These are phyloP conservation scores for Tetrahymena malaccensis DNA, from an alignment of 73 alveolate genomes.

Conservation along the genomic window DNA sequence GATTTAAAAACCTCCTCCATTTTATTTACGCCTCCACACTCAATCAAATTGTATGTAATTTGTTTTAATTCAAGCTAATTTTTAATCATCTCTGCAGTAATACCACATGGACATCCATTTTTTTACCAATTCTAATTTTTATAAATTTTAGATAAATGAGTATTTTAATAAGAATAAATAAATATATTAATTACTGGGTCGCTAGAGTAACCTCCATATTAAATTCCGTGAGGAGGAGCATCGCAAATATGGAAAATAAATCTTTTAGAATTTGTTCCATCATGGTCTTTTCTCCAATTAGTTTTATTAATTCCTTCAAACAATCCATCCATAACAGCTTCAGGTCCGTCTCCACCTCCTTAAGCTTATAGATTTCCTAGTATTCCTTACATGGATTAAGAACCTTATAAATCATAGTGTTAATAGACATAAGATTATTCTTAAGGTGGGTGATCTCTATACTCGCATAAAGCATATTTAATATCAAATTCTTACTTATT, in stretches of 20 bases:
- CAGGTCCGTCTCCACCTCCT: slow-evolving; percentile 79
- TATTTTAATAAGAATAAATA: not conserved
- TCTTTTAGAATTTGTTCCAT: slow-evolving; percentile 36
- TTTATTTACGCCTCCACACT: not conserved
- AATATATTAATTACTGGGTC: not conserved
- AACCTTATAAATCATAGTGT: slow-evolving; percentile 52
- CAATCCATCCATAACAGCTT: slow-evolving; percentile 74
- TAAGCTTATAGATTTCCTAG: slow-evolving; percentile 40
- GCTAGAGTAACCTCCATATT: not conserved
- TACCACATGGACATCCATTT: slow-evolving; percentile 5
- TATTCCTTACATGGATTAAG: slow-evolving; percentile 28
- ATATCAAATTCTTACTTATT: slow-evolving; percentile 38
- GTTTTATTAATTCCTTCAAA: slow-evolving; percentile 50
- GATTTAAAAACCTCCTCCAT: not conserved
- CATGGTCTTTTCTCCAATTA: slow-evolving; percentile 64
- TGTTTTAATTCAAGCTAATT: not conserved
- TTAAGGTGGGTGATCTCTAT: slow-evolving; percentile 75
- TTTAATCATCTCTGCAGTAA: not conserved
- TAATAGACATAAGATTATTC: slow-evolving; percentile 49
- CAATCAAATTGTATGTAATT: not conserved
- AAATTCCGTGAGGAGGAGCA: slow-evolving; percentile 72
- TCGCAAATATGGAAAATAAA: slow-evolving; percentile 69
- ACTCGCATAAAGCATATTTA: slow-evolving; percentile 57
- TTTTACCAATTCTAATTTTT: not conserved
- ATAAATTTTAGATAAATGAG: not conserved